These are phyloP conservation scores for Castanea crenata DNA, from an alignment of 306 rosid genomes.

Conservation along the genomic window DNA sequence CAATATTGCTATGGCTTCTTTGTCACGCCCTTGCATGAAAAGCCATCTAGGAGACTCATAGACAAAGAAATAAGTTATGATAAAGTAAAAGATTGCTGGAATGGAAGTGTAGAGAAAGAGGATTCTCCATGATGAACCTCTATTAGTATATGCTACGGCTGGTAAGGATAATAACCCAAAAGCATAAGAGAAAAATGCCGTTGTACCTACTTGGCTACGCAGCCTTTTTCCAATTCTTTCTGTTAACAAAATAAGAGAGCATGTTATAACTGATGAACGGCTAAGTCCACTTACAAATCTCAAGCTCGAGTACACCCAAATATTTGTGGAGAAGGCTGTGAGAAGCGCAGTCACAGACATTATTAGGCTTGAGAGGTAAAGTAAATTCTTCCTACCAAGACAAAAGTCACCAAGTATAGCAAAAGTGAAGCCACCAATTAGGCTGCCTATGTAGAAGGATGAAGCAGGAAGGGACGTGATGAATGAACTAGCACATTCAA, in stretches of 20 bases:
- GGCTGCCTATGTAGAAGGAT: conserved; percentile 19
- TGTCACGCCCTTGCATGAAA: neutral
- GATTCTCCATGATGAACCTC: conserved; percentile 22
- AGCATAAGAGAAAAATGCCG: too few species aligned
- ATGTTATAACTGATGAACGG: conserved; percentile 17
- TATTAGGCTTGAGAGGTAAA: conserved; percentile 14
- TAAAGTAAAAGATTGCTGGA: conserved; percentile 12
- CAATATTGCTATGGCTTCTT: neutral
- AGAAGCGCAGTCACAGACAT: conserved; percentile 27
- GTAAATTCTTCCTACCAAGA: conserved; percentile 41
- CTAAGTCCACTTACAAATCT: conserved; percentile 27
- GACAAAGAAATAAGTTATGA: conserved; percentile 9
- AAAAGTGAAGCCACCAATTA: conserved; percentile 28
- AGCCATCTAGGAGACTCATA: conserved; percentile 34
- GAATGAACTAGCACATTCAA: too few species aligned
- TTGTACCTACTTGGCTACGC: too few species aligned
- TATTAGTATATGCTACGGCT: conserved; percentile 28
- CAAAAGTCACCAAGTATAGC: conserved; percentile 39
- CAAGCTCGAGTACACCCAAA: conserved; percentile 39
- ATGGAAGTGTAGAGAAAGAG: conserved; percentile 32
- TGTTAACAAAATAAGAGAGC: neutral
- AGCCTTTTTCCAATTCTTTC: too few species aligned
- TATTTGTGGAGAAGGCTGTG: conserved; percentile 16
- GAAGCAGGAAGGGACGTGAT: too few species aligned
- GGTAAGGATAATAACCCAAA: too few species aligned